A percentile compares a stretch with the other conserved stretches of the same genome.
These are phyloP conservation scores for Colletotrichum sp. DNA, from an alignment of 2,329 filamentous ascomycete genomes.

Conservation along the genomic window DNA sequence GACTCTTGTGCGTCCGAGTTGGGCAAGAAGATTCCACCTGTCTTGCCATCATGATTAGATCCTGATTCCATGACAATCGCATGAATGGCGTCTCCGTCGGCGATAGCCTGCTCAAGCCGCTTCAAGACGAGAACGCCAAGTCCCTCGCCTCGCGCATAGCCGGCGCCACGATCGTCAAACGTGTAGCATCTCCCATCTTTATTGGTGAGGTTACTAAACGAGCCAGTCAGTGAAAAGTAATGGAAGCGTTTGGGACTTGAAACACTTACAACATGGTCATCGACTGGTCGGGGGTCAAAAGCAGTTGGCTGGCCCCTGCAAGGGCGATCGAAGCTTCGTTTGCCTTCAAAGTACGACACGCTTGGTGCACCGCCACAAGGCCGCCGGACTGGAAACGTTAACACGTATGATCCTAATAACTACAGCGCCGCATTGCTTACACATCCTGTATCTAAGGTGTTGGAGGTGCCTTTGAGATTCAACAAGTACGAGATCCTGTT, in stretches of 20 bases:
- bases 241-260: slow-evolving; percentile 5
- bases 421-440: too few species aligned
- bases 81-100: slow-evolving; percentile 42
- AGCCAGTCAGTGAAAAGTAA: slow-evolving; percentile 18
- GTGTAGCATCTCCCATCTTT: background rate
- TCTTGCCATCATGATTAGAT: slow-evolving; percentile 42
- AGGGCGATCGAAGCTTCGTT: too few species aligned
- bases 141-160: slow-evolving; percentile 2
- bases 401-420: too few species aligned
- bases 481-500: too few species aligned
- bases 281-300: too few species aligned
- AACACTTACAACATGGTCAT: slow-evolving; percentile 20
- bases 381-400: too few species aligned
- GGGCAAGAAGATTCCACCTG: slow-evolving; percentile 29
- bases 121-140: slow-evolving; percentile 46
- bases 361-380: too few species aligned
- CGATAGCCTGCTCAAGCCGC: slow-evolving; percentile 43
- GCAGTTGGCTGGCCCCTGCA: too few species aligned
- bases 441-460: too few species aligned
- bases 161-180: background rate
- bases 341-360: too few species aligned
- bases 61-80: slow-evolving; percentile 37
- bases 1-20: slow-evolving; percentile 29
- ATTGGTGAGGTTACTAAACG: background rate
- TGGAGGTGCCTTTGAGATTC: too few species aligned